Evolutionary conservation across 495 filamentous ascomycete genomes (phyloP).

Genomic region (Aspergillus egyptiacus): DNA sequence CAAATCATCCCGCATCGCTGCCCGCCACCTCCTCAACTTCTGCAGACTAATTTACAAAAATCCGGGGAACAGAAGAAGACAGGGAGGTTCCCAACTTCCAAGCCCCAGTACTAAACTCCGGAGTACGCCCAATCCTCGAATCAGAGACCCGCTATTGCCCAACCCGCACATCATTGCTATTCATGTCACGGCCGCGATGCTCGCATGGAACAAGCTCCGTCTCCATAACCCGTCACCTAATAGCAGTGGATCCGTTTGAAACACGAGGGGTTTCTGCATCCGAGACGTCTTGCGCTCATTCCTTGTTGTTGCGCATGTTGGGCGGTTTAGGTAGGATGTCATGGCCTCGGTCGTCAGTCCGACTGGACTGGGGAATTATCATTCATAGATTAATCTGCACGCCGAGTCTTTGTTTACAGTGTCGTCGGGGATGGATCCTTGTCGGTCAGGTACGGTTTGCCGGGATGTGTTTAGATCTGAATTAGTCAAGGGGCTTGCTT

Average conservation of each 20-base stretch:
- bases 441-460: not conserved
- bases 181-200: conserved; percentile 15
- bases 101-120: not conserved
- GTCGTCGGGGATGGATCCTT: not conserved
- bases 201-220: conserved; percentile 8
- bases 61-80: not conserved
- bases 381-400: not conserved
- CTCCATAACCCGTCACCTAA: not conserved
- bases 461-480: not conserved
- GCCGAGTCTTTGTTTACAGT: not conserved
- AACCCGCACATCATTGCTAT: conserved; percentile 20
- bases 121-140: conserved; percentile 6
- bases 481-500: not conserved
- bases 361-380: conserved; percentile 8
- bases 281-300: not conserved
- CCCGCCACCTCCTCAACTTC: not conserved
- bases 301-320: no score
- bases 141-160: conserved; percentile 3
- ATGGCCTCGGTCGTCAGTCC: conserved; percentile 14
- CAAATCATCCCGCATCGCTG: not conserved
- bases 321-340: no score
- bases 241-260: conserved; percentile 5
- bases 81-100: not conserved
- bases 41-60: not conserved
- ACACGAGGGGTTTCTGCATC: conserved; percentile 1